Evolutionary conservation across 2,329 filamentous ascomycete species (phyloP), one percentile per base, ranked within the genome.

Genomic region (Sporothrix humicola): DNA sequence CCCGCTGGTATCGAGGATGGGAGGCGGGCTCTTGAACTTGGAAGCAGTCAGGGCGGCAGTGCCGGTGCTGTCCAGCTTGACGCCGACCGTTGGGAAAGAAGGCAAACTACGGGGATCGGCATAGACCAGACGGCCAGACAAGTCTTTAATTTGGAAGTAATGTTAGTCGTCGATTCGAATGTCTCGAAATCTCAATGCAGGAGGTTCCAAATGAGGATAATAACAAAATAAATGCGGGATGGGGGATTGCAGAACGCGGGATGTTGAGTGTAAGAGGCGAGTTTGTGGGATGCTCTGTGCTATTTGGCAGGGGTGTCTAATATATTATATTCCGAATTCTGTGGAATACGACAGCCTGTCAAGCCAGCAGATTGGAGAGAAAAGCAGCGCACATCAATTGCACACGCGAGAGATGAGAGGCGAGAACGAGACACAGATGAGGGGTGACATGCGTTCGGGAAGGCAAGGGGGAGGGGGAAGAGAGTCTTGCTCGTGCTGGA

Each of bases 61-160:
- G 42, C 58, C 69, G 69, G 68, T 75, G 61, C 59, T 50, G 68
- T 87, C 84, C 61, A 84, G 78, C 72, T 81, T 83, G 73, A 93
- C 85, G 52, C 92, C 91, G 73, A 86, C 81, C 10, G 91, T 90
- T 13, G 93, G 92, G 78, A 87, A 95, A 78, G 91, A 92, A 52
- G 93, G 93, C 26, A 96, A 87, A 77, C 93, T 90, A 79, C 89
- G 86, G 59, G 92, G 88, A 78, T 89, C 87, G 74, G 92, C 92
- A 84, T 94, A 92, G 81, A 90, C 92, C 74, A 94, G 84, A 71
- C 83, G 83, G 63, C 84, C 85, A 52, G 74, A 73, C 7, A 31
- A 31, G 26, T 73, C 72, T 71, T 63, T 37, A 48, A 37, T 46
- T 63, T 17, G 54, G 20, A 13, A 44, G 15, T 37, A 17, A 56